phyloP scores from a whole-genome alignment of 495 filamentous ascomycete species.

The Penicillium fimorum region DNA sequence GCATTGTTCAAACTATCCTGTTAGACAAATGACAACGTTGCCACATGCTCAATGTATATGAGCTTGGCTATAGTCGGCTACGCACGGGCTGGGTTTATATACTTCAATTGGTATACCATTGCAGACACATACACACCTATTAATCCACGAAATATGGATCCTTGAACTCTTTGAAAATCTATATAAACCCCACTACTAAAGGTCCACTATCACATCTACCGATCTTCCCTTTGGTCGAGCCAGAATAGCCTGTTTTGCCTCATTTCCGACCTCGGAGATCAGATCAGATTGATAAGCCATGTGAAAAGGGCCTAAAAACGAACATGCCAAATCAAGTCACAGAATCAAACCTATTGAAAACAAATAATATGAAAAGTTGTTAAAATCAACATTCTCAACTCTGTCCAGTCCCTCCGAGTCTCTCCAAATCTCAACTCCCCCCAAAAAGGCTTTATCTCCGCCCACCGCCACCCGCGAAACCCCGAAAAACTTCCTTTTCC shows the following conservation, averaged over 20 bases:
- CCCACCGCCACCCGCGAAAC: slow-evolving; percentile 31
- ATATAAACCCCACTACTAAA: background rate
- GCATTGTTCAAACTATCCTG: too few species aligned
- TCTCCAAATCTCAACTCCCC: background rate
- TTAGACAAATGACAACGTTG: too few species aligned
- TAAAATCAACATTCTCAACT: background rate
- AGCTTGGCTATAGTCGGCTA: background rate
- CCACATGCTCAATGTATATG: background rate
- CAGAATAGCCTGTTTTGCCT: background rate
- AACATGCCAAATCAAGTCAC: slow-evolving; percentile 1
- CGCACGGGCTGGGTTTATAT: background rate
- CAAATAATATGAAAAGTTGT: background rate
- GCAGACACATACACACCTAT: background rate
- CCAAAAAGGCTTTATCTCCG: slow-evolving; percentile 32
- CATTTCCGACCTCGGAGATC: slow-evolving; percentile 30
- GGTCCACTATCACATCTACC: background rate
- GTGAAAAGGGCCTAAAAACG: slow-evolving; percentile 13
- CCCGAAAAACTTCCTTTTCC: slow-evolving; percentile 31
- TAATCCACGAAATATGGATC: background rate
- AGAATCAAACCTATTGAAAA: slow-evolving; percentile 17
- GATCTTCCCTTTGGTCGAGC: background rate
- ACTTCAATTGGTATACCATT: background rate
- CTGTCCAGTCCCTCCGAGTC: background rate
- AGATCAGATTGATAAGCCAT: slow-evolving; percentile 35
- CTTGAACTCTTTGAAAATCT: background rate